Evolutionary conservation across 345 rosid genomes (phyloP), one percentile per base, ranked within the genome.

Genomic region (Eucalyptus lansdowneana): DNA sequence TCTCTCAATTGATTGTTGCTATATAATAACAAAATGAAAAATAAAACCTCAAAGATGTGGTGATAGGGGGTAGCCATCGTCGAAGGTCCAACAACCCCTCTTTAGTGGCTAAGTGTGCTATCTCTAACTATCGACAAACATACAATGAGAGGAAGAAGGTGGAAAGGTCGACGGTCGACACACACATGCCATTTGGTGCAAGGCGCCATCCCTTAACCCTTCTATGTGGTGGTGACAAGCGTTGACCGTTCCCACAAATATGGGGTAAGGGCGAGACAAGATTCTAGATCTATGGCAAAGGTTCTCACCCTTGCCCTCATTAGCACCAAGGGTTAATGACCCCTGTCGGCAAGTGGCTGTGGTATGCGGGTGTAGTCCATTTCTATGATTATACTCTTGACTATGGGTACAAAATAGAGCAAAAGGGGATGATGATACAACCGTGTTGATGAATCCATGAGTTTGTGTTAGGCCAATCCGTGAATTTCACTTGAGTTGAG

Each of bases 391-490:
- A 53, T 53, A 53, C 56, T 53, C 56, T 19, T 53, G 56, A 53
- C 56, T 19, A 19, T 53, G 56, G 56, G 56, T 53, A 53, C 24
- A 19, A 53, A 53, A 53, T 53, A 24, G 10, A 53, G 56, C 24
- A 53, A 19, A 8, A 53, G 5, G 56, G 9, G 56, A 53, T 53
- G 5, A 53, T 7, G 56, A 53, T 53, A 19, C 22, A 19, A 19
- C 1, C 24, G 5, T 19, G 56, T 53, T 1, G 10, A 53, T 19
- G 24, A 3, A 53, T 53, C 5, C 10, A 53, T 19, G 56, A 53
- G 56, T 53, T 53, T 7, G 9, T 53, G 24, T 5, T 2, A 1
- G 5, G 24, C 2, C 1, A 9, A 8, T 5, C 24, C 0, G 1
- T 53, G 24, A 19, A 53, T 53, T 53, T 53, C 56, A 53, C 24